A percentile compares a stretch with the other conserved stretches of the same genome.
Evolutionary conservation across 1,139 yeast species (phyloP).

Genomic region (Suhomyces bokatorum): DNA sequence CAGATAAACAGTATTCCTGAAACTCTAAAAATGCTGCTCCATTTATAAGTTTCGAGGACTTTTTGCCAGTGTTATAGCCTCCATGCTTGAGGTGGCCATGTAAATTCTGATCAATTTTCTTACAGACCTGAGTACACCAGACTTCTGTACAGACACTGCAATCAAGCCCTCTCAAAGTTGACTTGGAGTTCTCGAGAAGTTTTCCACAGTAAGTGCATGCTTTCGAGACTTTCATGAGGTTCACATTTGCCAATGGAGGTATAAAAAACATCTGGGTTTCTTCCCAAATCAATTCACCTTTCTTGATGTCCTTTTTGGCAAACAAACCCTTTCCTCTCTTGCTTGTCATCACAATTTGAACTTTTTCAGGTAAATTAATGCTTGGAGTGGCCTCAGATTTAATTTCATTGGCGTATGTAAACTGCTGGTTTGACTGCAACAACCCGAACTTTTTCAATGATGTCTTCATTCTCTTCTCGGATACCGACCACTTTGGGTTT

Average conservation of each 20-base stretch:
- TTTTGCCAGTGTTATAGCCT: constrained; percentile 27
- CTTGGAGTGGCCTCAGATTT: constrained; percentile 54
- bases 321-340: constrained; percentile 53
- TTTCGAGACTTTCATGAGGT: constrained; percentile 62
- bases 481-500: constrained; percentile 63
- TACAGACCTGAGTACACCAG: constrained; percentile 74
- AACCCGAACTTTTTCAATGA: constrained; percentile 58
- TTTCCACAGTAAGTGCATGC: constrained; percentile 83
- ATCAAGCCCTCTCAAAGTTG: constrained; percentile 56
- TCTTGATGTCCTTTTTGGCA: constrained; percentile 44
- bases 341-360: constrained; percentile 44
- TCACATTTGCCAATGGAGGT: constrained; percentile 70
- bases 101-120: constrained; percentile 48
- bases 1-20: constrained; percentile 62
- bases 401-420: constrained; percentile 55
- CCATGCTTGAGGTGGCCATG: constrained; percentile 65
- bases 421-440: constrained; percentile 39
- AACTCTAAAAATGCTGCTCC: constrained; percentile 53
- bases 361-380: constrained; percentile 47
- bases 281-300: constrained; percentile 58
- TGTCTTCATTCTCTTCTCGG: constrained; percentile 57
- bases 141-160: constrained; percentile 66
- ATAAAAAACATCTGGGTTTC: constrained; percentile 64
- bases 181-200: constrained; percentile 36
- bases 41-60: constrained; percentile 34